Conservation (phyloP, 1,284 basidiomycete species). For the Golubevia pallescens region DNA sequence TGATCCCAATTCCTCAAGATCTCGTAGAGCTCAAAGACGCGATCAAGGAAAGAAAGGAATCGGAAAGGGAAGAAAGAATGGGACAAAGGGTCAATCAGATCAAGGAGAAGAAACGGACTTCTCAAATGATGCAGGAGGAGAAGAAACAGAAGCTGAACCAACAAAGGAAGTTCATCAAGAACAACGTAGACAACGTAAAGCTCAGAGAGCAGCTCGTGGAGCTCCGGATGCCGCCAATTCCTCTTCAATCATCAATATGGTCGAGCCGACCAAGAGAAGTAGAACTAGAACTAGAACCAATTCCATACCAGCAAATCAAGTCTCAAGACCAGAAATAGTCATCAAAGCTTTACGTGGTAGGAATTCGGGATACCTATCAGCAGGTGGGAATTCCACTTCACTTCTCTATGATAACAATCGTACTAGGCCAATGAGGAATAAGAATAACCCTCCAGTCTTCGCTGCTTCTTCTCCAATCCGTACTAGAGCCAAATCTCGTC, state of each 20-base stretch:
- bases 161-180: constrained; percentile 1
- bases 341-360: neutral
- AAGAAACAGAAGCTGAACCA: constrained; percentile 47
- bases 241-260: too few species aligned
- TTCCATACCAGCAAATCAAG: neutral
- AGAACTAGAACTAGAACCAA: neutral
- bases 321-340: neutral
- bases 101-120: constrained; percentile 11
- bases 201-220: neutral
- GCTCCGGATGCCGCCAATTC: neutral
- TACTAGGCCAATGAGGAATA: neutral
- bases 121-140: constrained; percentile 38
- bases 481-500: constrained; percentile 21
- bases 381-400: neutral
- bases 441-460: constrained; percentile 18
- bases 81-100: neutral
- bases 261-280: neutral
- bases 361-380: neutral
- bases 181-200: neutral
- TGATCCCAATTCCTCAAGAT: neutral
- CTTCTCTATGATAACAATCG: neutral
- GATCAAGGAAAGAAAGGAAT: neutral
- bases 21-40: neutral
- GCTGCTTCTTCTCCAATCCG: constrained; percentile 35
- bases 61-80: neutral